A percentile compares a stretch with the other conserved stretches of the same genome.
Conservation (phyloP, 2,329 filamentous ascomycete species). For the Pestalotiopsis sp. region DNA sequence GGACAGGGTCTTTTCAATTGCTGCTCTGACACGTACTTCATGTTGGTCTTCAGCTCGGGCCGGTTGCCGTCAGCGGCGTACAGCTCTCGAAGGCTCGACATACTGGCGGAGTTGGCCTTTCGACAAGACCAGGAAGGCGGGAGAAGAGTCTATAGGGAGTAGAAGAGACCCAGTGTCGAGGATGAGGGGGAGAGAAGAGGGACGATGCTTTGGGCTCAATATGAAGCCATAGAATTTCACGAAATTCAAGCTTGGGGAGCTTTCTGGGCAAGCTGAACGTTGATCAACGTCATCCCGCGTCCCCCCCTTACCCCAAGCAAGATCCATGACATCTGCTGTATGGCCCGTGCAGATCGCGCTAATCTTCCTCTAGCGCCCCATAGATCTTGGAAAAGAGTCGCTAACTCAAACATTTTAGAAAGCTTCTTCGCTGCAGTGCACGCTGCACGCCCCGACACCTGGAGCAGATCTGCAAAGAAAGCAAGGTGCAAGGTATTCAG, state of each 20-base stretch:
- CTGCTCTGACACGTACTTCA: conserved; percentile 16
- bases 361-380: background rate
- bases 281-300: conserved; percentile 15
- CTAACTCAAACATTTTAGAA: background rate
- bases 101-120: conserved; percentile 15
- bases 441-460: background rate
- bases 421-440: background rate
- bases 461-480: background rate
- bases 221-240: background rate
- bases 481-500: background rate
- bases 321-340: conserved; percentile 9
- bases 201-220: conserved; percentile 4
- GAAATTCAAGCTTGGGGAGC: conserved; percentile 14
- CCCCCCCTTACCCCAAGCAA: background rate
- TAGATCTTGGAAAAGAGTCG: conserved; percentile 7
- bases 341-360: conserved; percentile 3
- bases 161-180: background rate
- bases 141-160: background rate
- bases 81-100: conserved; percentile 28
- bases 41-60: conserved; percentile 31
- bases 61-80: conserved; percentile 30
- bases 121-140: background rate
- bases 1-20: background rate
- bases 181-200: background rate
- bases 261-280: conserved; percentile 7